Conservation (phyloP, 768 basidiomycete genomes). For the Ramaria rubella region DNA sequence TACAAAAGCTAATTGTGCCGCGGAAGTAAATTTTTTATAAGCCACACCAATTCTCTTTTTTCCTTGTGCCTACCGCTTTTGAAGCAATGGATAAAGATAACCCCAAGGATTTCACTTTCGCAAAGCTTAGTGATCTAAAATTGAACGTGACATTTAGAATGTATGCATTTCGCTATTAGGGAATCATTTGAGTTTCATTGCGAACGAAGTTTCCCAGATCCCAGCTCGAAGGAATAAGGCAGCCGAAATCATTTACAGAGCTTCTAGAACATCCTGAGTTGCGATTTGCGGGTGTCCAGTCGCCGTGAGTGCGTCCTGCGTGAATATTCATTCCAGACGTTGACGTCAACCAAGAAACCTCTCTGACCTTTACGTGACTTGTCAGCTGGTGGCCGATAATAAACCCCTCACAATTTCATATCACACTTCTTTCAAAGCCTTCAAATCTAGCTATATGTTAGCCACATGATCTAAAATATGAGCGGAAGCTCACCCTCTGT, state of each 20-base stretch:
- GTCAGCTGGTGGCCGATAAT: constrained; percentile 89
- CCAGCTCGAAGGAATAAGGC: constrained; percentile 78
- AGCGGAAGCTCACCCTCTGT: constrained; percentile 1
- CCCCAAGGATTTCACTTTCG: constrained; percentile 89
- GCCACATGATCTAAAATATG: constrained; percentile 18
- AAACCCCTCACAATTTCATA: constrained; percentile 89
- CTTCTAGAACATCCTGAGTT: constrained; percentile 78
- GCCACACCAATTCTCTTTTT: neutral
- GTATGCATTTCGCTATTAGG: constrained; percentile 29
- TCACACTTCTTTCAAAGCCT: constrained; percentile 87
- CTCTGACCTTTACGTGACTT: constrained; percentile 90
- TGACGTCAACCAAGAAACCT: constrained; percentile 51
- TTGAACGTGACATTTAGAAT: constrained; percentile 74
- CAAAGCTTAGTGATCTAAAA: constrained; percentile 83
- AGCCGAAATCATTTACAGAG: constrained; percentile 66
- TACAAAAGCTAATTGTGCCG: neutral
- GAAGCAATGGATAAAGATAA: constrained; percentile 52
- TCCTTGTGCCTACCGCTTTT: neutral
- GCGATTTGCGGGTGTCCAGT: constrained; percentile 76
- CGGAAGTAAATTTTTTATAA: neutral
- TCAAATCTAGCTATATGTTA: constrained; percentile 75
- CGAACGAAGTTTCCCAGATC: constrained; percentile 40
- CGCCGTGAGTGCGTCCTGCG: constrained; percentile 45
- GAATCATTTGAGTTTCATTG: neutral
- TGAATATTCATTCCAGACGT: constrained; percentile 14